Evolutionary conservation across 116 monocot genomes (phyloP).

Genomic region (Dioscorea cayenensis): DNA sequence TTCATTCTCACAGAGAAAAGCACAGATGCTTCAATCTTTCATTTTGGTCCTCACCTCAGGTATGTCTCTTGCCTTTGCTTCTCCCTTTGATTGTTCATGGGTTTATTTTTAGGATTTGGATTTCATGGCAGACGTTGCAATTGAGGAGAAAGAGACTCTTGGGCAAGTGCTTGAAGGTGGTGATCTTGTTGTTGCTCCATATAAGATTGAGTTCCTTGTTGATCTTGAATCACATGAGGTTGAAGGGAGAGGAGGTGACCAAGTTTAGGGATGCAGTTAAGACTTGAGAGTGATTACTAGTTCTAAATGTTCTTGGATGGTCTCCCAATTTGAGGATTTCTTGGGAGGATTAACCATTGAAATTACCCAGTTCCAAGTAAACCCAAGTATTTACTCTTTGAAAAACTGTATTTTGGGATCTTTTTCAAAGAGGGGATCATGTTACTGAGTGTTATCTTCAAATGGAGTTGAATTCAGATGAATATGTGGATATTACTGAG

Average conservation of each 20-base stretch:
- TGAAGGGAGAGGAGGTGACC: constrained; percentile 52
- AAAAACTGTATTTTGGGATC: constrained; percentile 57
- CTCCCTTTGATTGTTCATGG: neutral
- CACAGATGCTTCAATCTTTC: constrained; percentile 84
- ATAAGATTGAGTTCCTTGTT: constrained; percentile 59
- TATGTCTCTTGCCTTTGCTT: constrained; percentile 59
- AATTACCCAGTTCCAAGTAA: constrained; percentile 43
- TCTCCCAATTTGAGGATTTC: constrained; percentile 69
- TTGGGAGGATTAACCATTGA: constrained; percentile 54
- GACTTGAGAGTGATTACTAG: constrained; percentile 62
- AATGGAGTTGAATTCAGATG: constrained; percentile 27
- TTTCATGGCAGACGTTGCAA: too few relatives aligned
- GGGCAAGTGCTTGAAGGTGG: too few relatives aligned
- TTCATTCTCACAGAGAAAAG: constrained; percentile 46
- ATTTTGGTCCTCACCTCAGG: constrained; percentile 83
- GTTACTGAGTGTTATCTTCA: constrained; percentile 52
- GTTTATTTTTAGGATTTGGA: too few relatives aligned
- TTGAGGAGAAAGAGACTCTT: too few relatives aligned
- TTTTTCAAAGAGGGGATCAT: constrained; percentile 41
- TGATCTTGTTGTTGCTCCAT: constrained; percentile 56
- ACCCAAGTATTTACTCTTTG: constrained; percentile 50
- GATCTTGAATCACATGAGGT: constrained; percentile 44
- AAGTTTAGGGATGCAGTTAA: constrained; percentile 53
- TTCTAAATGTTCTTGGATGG: constrained; percentile 87
- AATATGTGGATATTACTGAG: constrained; percentile 53